Conservation (phyloP, 805 yeast species). For the Myxozyma nipponensis region DNA sequence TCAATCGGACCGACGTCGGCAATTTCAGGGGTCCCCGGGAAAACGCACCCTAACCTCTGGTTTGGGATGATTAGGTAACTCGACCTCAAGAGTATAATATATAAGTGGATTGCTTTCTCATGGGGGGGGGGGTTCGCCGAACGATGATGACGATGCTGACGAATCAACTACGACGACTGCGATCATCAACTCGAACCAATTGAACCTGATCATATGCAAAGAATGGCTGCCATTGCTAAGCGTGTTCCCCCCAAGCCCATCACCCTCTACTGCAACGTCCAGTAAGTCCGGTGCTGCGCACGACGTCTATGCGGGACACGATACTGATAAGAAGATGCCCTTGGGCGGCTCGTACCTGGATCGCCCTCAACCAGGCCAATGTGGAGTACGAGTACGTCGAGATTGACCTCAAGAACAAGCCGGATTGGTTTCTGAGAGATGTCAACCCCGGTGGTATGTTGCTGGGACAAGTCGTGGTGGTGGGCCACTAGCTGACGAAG, state of each 20-base stretch:
- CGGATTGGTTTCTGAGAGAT: conserved; percentile 33
- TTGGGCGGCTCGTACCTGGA: conserved; percentile 35
- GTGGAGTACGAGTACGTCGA: conserved; percentile 32
- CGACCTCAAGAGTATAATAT: no score
- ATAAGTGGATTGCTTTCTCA: no score
- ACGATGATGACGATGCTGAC: no score
- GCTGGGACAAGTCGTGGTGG: conserved; percentile 29
- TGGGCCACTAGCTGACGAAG: neutral
- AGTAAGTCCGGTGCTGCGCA: neutral
- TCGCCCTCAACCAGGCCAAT: conserved; percentile 31
- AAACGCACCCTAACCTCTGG: no score
- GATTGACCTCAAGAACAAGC: conserved; percentile 33
- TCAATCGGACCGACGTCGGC: no score
- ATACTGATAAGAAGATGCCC: conserved; percentile 25
- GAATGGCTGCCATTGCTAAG: conserved; percentile 1
- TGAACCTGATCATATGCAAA: no score
- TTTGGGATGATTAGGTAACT: no score
- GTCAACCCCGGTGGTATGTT: conserved; percentile 31
- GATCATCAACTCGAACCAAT: no score
- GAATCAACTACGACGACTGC: no score
- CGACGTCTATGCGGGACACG: neutral
- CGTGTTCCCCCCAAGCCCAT: conserved; percentile 26
- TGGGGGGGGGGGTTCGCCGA: no score
- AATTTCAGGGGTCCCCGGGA: no score
- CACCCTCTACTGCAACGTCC: conserved; percentile 6